Percentiles rank a stretch among this genome's conserved stretches.
Evolutionary conservation across 129 eudicot genomes (phyloP).

Genomic region (Tagetes patula): DNA sequence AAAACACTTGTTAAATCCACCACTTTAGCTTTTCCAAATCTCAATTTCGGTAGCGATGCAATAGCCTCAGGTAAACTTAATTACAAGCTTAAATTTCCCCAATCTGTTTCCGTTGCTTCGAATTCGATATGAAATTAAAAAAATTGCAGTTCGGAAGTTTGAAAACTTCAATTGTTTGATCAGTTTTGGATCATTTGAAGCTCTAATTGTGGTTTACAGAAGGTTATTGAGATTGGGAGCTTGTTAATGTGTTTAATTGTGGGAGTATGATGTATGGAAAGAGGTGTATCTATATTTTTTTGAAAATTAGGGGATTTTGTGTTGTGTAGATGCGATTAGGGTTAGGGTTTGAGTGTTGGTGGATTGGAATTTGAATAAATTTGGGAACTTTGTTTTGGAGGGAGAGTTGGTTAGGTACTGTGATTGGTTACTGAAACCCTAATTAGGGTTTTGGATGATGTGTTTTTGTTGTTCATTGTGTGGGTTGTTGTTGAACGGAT

Average conservation of each 20-base stretch:
- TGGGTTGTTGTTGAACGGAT: conserved; percentile 33
- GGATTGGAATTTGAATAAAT: conserved; percentile 40
- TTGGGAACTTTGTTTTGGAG: conserved; percentile 64
- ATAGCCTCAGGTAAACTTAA: conserved; percentile 41
- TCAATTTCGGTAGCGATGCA: conserved; percentile 32
- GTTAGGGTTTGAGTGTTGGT: conserved; percentile 33
- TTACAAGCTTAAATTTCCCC: conserved; percentile 39
- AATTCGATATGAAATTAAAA: conserved; percentile 34
- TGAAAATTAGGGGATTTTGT: conserved; percentile 25
- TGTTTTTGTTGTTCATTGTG: conserved; percentile 31
- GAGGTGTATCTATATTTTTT: conserved; percentile 27
- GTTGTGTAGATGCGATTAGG: conserved; percentile 27
- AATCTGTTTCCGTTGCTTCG: conserved; percentile 24
- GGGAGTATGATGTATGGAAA: conserved; percentile 32
- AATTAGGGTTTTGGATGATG: conserved; percentile 40
- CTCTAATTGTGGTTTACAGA: conserved; percentile 14
- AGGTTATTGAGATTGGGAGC: conserved; percentile 23
- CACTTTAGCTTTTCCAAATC: conserved; percentile 37
- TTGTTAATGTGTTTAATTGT: conserved; percentile 15
- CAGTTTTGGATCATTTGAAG: conserved; percentile 32
- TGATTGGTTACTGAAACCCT: conserved; percentile 32
- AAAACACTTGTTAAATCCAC: conserved; percentile 28
- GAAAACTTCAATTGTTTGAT: conserved; percentile 27
- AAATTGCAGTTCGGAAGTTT: conserved; percentile 36
- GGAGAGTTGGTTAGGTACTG: conserved; percentile 64